Evolutionary conservation across 345 rosid species (phyloP).

Genomic region (Populus nigra): DNA sequence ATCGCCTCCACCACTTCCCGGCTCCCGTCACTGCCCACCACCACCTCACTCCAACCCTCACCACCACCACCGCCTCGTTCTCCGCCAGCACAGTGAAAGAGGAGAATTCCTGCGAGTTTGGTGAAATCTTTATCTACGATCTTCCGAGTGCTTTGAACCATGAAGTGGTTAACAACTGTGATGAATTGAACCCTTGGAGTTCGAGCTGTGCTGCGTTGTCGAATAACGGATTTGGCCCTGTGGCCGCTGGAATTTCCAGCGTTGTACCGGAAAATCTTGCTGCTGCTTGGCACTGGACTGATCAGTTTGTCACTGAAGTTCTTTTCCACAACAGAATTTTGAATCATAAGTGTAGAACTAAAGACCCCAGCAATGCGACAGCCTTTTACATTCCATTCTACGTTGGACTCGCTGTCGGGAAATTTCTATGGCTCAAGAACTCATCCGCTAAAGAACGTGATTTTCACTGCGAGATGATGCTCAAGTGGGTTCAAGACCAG

Average conservation of each 20-base stretch:
- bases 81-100: not conserved
- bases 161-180: slow-evolving; percentile 64
- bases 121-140: slow-evolving; percentile 72
- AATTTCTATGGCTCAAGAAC: slow-evolving; percentile 54
- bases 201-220: slow-evolving; percentile 71
- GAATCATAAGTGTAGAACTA: slow-evolving; percentile 69
- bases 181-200: slow-evolving; percentile 79
- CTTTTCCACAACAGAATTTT: slow-evolving; percentile 74
- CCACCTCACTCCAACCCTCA: slow-evolving; percentile 29
- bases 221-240: slow-evolving; percentile 69
- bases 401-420: slow-evolving; percentile 92
- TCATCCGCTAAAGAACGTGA: slow-evolving; percentile 68
- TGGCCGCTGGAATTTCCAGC: slow-evolving; percentile 47
- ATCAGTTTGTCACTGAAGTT: slow-evolving; percentile 81
- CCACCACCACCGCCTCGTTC: slow-evolving; percentile 7
- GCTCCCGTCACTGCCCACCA: slow-evolving; percentile 38
- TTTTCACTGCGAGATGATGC: slow-evolving; percentile 61
- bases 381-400: slow-evolving; percentile 91
- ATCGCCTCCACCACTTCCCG: slow-evolving; percentile 53
- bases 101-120: slow-evolving; percentile 46
- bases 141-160: slow-evolving; percentile 65
- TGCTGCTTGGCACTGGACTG: slow-evolving; percentile 94
- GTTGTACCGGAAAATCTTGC: slow-evolving; percentile 55
- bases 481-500: slow-evolving; percentile 64
- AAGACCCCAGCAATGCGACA: slow-evolving; percentile 61